Evolutionary conservation across 352 stramenopile species (phyloP).

Genomic region (Lagenidium giganteum): DNA sequence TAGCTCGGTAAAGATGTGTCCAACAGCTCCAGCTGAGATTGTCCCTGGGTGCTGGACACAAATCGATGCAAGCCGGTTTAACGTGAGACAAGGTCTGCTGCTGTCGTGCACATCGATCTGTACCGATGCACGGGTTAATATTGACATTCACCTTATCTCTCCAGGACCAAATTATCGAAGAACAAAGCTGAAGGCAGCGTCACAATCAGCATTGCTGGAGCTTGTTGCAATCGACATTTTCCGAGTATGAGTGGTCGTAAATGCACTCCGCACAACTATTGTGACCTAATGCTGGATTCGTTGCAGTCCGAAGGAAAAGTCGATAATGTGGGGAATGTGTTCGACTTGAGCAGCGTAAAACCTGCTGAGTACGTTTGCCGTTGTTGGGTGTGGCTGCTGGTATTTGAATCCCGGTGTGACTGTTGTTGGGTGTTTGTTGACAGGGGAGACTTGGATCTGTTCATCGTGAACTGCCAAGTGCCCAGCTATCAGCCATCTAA

Average conservation of each 20-base stretch:
- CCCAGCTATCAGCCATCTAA: constrained; percentile 82
- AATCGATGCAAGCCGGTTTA: constrained; percentile 61
- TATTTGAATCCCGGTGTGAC: too few relatives aligned
- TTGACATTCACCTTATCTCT: neutral
- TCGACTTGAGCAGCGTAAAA: constrained; percentile 49
- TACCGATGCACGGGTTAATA: neutral
- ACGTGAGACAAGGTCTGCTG: constrained; percentile 64
- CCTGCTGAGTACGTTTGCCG: constrained; percentile 15
- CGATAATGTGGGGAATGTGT: constrained; percentile 67
- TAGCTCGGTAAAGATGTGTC: constrained; percentile 48
- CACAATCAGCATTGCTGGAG: constrained; percentile 42
- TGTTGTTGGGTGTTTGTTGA: constrained; percentile 1
- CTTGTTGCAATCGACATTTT: constrained; percentile 75
- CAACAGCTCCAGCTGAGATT: constrained; percentile 23
- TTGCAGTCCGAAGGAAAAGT: constrained; percentile 58
- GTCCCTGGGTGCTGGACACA: constrained; percentile 54
- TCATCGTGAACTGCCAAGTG: constrained; percentile 84
- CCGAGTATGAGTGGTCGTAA: constrained; percentile 21
- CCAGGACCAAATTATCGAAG: constrained; percentile 71
- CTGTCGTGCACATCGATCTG: neutral
- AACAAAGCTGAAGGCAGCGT: constrained; percentile 67
- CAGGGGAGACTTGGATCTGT: constrained; percentile 43
- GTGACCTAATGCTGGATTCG: neutral
- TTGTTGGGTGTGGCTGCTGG: neutral
- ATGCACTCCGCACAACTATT: neutral